phyloP scores from a whole-genome alignment of 352 stramenopile species.

The Globisporangium irregulare region DNA sequence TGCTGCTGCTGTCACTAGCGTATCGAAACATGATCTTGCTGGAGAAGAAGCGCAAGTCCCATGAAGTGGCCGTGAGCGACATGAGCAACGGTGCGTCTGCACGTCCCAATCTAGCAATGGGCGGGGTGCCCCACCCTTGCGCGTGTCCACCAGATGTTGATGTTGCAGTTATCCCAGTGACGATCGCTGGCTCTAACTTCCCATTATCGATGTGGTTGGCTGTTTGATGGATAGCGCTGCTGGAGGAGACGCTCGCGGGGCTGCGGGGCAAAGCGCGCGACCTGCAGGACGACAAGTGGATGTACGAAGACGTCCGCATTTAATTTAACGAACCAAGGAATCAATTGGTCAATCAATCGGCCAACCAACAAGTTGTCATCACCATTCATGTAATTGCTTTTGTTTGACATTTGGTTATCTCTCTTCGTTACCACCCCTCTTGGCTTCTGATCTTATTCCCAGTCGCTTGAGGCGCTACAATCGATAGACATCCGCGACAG shows the following conservation, averaged over 20 bases:
- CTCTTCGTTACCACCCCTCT: not conserved
- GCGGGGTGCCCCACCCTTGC: too few species aligned
- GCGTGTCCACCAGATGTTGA: not conserved
- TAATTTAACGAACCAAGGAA: slow-evolving; percentile 17
- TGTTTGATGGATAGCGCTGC: slow-evolving; percentile 26
- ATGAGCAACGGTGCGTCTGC: slow-evolving; percentile 36
- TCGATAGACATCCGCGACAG: not conserved
- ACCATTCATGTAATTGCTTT: not conserved
- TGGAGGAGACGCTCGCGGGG: slow-evolving; percentile 52
- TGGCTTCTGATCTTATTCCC: not conserved
- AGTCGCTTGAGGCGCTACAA: not conserved
- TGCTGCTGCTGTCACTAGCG: slow-evolving; percentile 10
- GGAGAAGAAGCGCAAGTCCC: slow-evolving; percentile 52
- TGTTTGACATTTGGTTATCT: not conserved
- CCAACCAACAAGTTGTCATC: not conserved
- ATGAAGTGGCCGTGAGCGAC: slow-evolving; percentile 38
- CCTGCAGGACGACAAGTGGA: slow-evolving; percentile 73
- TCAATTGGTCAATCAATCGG: not conserved
- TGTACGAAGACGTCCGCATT: slow-evolving; percentile 65
- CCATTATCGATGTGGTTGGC: not conserved
- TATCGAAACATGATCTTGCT: slow-evolving; percentile 47
- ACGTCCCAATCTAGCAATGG: too few species aligned
- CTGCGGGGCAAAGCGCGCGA: slow-evolving; percentile 51
- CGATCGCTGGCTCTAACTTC: not conserved
- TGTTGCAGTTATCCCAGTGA: not conserved